phyloP scores from a whole-genome alignment of 2,329 filamentous ascomycete species.

The Cladosporium sp. region DNA sequence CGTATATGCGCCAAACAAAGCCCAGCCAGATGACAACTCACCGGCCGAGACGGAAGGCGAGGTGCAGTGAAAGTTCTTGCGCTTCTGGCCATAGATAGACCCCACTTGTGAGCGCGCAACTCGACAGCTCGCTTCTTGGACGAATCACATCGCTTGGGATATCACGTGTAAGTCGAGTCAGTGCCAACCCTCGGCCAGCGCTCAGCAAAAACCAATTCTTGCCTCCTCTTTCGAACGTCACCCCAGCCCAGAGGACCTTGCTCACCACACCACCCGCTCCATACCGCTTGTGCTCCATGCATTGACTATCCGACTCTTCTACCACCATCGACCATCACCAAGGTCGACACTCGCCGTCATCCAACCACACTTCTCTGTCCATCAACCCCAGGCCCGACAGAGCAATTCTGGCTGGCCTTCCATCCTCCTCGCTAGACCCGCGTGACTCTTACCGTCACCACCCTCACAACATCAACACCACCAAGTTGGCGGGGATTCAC shows the following conservation, averaged over 20 bases:
- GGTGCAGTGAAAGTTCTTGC: not conserved
- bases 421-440: conserved; percentile 34
- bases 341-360: not conserved
- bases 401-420: conserved; percentile 28
- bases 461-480: conserved; percentile 52
- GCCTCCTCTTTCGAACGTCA: conserved; percentile 15
- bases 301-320: conserved; percentile 19
- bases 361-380: conserved; percentile 25
- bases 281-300: not conserved
- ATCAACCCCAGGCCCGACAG: conserved; percentile 17
- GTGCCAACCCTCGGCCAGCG: not conserved
- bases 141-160: not conserved
- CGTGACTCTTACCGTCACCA: conserved; percentile 8
- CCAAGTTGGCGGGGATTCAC: conserved; percentile 92
- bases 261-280: not conserved
- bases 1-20: not conserved
- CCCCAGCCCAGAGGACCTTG: conserved; percentile 7
- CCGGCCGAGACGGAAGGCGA: not conserved
- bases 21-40: not conserved
- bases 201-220: conserved; percentile 2
- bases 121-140: not conserved
- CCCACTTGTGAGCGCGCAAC: not conserved
- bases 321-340: not conserved
- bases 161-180: not conserved
- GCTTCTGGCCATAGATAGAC: not conserved